These are phyloP conservation scores for Ascobolus immersus DNA, from an alignment of 495 filamentous ascomycete genomes.

Conservation along the genomic window DNA sequence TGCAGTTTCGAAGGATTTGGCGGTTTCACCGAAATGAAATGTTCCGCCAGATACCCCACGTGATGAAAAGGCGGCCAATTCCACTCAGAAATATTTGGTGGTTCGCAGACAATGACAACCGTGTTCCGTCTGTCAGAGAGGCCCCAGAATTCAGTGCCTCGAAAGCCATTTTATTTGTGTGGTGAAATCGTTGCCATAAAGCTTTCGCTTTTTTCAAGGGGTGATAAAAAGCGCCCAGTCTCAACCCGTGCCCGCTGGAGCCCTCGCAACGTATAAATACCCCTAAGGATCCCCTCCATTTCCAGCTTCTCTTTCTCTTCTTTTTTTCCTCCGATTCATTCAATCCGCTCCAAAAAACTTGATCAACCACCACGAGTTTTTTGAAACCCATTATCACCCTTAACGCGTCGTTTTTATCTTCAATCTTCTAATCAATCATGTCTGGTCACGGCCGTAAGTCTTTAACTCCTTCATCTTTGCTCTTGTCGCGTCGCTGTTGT, in stretches of 20 bases:
- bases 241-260: neutral
- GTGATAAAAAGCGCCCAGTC: neutral
- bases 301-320: constrained; percentile 13
- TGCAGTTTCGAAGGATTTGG: too few relatives aligned
- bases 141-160: neutral
- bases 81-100: too few relatives aligned
- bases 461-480: constrained; percentile 4
- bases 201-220: neutral
- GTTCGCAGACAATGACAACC: too few relatives aligned
- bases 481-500: neutral
- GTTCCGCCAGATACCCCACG: too few relatives aligned
- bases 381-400: constrained; percentile 10
- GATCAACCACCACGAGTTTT: constrained; percentile 13
- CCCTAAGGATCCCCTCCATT: constrained; percentile 11
- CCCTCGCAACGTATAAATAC: constrained; percentile 13
- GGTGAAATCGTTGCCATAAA: neutral
- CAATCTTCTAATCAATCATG: constrained; percentile 18
- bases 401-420: constrained; percentile 12
- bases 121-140: too few relatives aligned
- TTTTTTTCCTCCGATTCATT: constrained; percentile 10
- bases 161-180: neutral
- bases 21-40: too few relatives aligned
- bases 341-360: constrained; percentile 10
- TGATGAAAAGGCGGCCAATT: too few relatives aligned
- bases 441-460: constrained; percentile 77